Evolutionary conservation across 805 yeast species (phyloP), one percentile per base, ranked within the genome.

Genomic region (Saturnispora quitensis): DNA sequence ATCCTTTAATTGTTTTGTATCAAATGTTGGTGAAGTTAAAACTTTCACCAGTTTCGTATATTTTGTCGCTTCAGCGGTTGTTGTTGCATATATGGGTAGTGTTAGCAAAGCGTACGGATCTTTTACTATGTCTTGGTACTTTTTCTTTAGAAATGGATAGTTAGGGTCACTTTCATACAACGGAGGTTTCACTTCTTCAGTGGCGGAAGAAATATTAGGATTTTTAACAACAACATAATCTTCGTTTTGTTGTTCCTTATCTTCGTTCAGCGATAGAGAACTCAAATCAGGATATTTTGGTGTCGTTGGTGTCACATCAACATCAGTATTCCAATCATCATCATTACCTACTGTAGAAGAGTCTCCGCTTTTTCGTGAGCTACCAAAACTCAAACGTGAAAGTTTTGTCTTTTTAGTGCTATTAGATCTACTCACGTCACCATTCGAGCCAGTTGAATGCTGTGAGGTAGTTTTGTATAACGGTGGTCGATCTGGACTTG

Each of bases 1-100:
- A 62, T 85, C 81, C 55, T 88, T 76, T 50, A 93, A 72, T 48
- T 83, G 89, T 47, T 73, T 75, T 53, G 87, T 65, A 57, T 88
- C 86, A 36, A 90, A 80, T n/a, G 72, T 70, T 50, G 74, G 74
- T 25, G 67, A 68, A 6, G 71, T 68, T 34, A 91, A 67, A 3
- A 88, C 73, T 31, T 73, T 73, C 50, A 82, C 84, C 65, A 89
- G 89, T 64, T 81, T 81, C 46, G 75, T 70, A 59, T 84, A 82
- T 51, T 87, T 75, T 17, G 83, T 74, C 45, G 80, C 73, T 38
- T 78, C 70, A 35, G 67, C 73, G 8, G 33, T 38, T 20, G 38
- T 25, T 52, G 53, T 53, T 50, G 70, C 67, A 31, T 68, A 54
- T 61, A 20, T 43, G 43, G 59, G 60, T 4, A 52, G 48, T 1